Evolutionary conservation across 345 rosid genomes (phyloP), one percentile per base, ranked within the genome.

Genomic region (Microthlaspi erraticum): DNA sequence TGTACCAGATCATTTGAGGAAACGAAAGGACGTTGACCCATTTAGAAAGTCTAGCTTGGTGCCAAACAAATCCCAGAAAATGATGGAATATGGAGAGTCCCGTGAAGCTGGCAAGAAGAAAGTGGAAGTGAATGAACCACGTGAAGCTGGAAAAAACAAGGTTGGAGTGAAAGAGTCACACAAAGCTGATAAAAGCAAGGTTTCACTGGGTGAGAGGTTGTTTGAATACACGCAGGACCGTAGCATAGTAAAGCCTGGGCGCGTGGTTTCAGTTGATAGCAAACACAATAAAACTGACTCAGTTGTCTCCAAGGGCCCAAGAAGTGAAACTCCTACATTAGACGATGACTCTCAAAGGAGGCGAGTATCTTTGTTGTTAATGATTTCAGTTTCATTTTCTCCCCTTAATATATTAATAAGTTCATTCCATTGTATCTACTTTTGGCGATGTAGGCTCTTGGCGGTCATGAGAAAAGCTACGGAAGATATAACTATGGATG

Each of bases 281-380:
- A 81, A 72, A 68, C 72, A 37, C 39, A 58, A 54, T 46, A 79
- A 72, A 60, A 45, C 64, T 29, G 68, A 33, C 34, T 26, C 52
- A 3, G 51, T 50, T 41, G 67, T 62, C 60, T 44, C 75, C 71
- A 80, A 64, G 80, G 79, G 72, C 56, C 70, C 74, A 29, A 78
- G 73, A 68, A 63, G 44, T 62, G 82, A 68, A 43, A 51, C 75
- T 19, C 80, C 68, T 56, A 48, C 79, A 23, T 75, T 91, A 68
- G 97, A 94, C 79, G 81, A 75, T 45, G 89, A 83, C 59, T 62
- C 91, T 29, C 78, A 86, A 82, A 86, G 83, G 75, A 87, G 93
- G 97, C 89, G 50, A 71, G 44, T 38, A 6, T 39, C 41, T 14
- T 70, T 52, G 37, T 60, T 58, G 41, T 56, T 53, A 32, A 31